A percentile compares a stretch with the other conserved stretches of the same genome.
Conservation (phyloP, 2,329 filamentous ascomycete genomes). For the Beauveria sp. region DNA sequence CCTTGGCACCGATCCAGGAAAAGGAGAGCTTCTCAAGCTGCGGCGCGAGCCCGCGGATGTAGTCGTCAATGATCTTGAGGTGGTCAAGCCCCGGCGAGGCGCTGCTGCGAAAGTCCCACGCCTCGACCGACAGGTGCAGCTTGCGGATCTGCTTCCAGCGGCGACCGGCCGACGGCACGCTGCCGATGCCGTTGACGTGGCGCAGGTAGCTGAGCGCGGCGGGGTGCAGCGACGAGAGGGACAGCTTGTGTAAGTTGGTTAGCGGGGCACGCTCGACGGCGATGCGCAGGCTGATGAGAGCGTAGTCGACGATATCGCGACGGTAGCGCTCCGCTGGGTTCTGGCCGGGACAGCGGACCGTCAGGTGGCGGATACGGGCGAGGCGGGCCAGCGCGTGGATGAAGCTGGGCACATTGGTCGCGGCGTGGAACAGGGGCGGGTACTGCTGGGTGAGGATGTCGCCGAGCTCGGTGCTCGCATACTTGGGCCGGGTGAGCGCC, state of each 20-base stretch:
- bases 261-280: conserved; percentile 69
- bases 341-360: conserved; percentile 69
- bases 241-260: conserved; percentile 58
- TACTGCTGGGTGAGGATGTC: conserved; percentile 82
- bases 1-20: conserved; percentile 66
- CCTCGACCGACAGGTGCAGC: conserved; percentile 64
- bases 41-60: conserved; percentile 62
- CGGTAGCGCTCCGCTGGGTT: conserved; percentile 62
- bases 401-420: conserved; percentile 81
- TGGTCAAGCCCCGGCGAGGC: conserved; percentile 60
- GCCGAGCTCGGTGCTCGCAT: conserved; percentile 70
- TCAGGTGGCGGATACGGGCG: conserved; percentile 64
- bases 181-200: conserved; percentile 65
- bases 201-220: conserved; percentile 71
- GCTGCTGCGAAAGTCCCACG: conserved; percentile 55
- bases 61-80: conserved; percentile 73
- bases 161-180: conserved; percentile 61
- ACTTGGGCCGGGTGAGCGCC: conserved; percentile 61
- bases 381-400: conserved; percentile 64
- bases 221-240: conserved; percentile 67
- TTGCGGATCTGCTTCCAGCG: conserved; percentile 73
- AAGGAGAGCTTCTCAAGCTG: conserved; percentile 66
- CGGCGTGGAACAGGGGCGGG: conserved; percentile 80
- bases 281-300: conserved; percentile 78
- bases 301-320: conserved; percentile 76